phyloP scores from a whole-genome alignment of 305 asterid species.

The Rubia tinctorum region DNA sequence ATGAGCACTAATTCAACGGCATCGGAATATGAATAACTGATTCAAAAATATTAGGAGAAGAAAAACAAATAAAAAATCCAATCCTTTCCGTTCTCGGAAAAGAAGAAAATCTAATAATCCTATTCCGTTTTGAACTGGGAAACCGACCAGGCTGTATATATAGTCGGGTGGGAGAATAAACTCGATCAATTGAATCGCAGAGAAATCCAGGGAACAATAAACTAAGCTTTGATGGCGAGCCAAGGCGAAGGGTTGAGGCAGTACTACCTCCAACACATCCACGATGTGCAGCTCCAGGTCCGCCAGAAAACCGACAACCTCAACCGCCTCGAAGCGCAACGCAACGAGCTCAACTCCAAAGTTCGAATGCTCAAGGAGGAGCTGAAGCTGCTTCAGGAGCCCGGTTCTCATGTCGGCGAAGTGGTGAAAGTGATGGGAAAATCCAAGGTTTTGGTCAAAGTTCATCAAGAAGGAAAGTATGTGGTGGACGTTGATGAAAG shows the following conservation, averaged over 20 bases:
- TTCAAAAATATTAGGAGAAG: too few species aligned
- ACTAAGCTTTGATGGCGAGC: constrained; percentile 12
- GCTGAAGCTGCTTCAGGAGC: constrained; percentile 90
- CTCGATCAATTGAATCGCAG: too few species aligned
- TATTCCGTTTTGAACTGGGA: too few species aligned
- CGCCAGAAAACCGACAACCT: constrained; percentile 73
- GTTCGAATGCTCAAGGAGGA: constrained; percentile 89
- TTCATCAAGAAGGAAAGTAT: constrained; percentile 93
- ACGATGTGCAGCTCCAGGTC: constrained; percentile 73
- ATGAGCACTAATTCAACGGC: too few species aligned
- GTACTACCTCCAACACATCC: constrained; percentile 74
- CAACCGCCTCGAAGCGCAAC: constrained; percentile 86
- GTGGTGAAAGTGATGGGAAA: constrained; percentile 97
- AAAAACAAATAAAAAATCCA: too few species aligned
- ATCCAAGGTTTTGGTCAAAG: constrained; percentile 88
- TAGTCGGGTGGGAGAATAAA: too few species aligned
- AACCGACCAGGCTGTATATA: too few species aligned
- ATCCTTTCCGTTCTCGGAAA: too few species aligned
- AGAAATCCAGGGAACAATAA: too few species aligned
- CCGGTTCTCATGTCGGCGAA: constrained; percentile 90
- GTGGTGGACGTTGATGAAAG: constrained; percentile 89
- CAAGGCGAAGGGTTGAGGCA: constrained; percentile 86
- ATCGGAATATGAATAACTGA: too few species aligned
- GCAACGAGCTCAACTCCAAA: constrained; percentile 72
- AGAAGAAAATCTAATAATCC: too few species aligned